These are phyloP conservation scores for Oenanthe sinensis DNA, from an alignment of 129 eudicot species.

Conservation along the genomic window DNA sequence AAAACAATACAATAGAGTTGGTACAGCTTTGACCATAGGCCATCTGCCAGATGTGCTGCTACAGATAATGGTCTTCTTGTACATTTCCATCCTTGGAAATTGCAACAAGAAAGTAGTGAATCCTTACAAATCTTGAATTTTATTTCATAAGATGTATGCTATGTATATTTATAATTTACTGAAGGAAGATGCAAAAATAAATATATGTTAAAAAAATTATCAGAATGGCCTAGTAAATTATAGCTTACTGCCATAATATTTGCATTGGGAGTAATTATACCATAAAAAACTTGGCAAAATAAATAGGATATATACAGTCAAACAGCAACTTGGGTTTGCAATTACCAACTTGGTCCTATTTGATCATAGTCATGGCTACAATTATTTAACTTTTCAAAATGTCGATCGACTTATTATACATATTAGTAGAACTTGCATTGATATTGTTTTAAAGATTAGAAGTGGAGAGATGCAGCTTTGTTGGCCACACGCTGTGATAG, in stretches of 20 bases:
- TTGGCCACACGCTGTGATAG: background rate
- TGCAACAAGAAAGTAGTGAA: constrained; percentile 5
- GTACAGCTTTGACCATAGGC: background rate
- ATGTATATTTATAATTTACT: background rate
- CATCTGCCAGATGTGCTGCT: background rate
- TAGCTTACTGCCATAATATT: background rate
- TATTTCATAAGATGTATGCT: background rate
- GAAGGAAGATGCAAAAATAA: background rate
- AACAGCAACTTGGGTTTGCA: background rate
- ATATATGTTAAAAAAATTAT: background rate
- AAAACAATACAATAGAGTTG: background rate
- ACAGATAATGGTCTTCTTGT: background rate
- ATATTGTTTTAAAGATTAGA: background rate
- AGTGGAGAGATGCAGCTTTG: background rate
- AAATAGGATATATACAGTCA: background rate
- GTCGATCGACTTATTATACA: background rate
- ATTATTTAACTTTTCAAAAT: background rate
- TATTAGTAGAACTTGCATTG: background rate
- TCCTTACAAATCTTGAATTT: background rate
- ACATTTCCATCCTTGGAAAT: background rate
- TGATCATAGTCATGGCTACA: background rate
- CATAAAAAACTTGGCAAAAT: background rate
- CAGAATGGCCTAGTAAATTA: background rate
- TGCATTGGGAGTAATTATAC: background rate
- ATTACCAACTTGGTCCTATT: background rate